Base-by-base conservation (phyloP, 169 alveolate species). In the Plasmodium inui region DNA sequence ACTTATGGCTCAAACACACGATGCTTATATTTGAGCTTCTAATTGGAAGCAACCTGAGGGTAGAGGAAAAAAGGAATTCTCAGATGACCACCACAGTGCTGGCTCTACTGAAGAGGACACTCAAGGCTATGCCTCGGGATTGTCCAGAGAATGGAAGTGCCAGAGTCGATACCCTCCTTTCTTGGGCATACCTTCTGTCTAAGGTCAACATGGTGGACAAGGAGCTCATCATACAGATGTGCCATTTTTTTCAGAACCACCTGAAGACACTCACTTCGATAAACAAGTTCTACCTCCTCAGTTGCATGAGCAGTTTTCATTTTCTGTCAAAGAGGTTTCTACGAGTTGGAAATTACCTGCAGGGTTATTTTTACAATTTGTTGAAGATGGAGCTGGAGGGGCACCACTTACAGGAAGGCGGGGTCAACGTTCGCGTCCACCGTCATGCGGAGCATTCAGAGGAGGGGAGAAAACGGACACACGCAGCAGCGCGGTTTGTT, bases 231-330 rank as follows among this genome's bases (percentile, higher is more conserved):
- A 73, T 73, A n/a, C 78, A 50, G 67, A 22, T 86, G 41, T 86
- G 86, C 32, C 26, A 26, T 8, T 17, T 28, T 30, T n/a, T 86
- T 30, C 39, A 74, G 9, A 50, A 74, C 30, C 19, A 53, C 37
- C 28, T 53, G 41, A 86, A 86, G 67, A 34, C 37, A 3, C 71
- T 86, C 32, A 86, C 72, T 44, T 12, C 34, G 22, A 12, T 76
- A 39, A 86, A 86, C 12, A 86, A 86, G 28, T 86, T 50, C 37
- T 55, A 86, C 81, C 80, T 86, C 17, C 81, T 86, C 34, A 86
- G 86, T 22, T 86, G 72, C 26, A 53, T 86, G 46, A 30, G 67
- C 67, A 86, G 44, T 76, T 86, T 74, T 70, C 61, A 76, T 76
- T 86, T 17, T 19, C 19, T 76, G 19, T 86, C 86, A 2, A 86